Percentiles rank a stretch among this genome's conserved stretches.
Conservation (phyloP, 2,329 filamentous ascomycete species). For the Neofusicoccum parvum region DNA sequence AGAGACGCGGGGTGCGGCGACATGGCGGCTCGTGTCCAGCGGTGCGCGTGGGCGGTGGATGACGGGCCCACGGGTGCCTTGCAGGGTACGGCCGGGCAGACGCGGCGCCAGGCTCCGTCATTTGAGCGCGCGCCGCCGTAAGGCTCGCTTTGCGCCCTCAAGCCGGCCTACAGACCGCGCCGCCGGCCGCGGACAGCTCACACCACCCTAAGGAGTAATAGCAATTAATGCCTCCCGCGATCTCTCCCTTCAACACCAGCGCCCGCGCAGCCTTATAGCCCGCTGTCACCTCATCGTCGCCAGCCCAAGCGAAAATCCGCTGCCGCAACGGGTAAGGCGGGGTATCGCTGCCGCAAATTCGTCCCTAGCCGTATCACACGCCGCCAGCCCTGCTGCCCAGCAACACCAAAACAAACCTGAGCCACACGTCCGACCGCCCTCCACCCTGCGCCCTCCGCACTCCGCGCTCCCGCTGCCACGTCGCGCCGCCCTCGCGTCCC, state of each 20-base stretch:
- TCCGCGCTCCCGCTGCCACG: not conserved
- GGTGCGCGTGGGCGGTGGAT: slow-evolving; percentile 8
- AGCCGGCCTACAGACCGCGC: not conserved
- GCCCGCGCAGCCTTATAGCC: not conserved
- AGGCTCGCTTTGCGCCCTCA: not conserved
- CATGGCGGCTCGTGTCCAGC: slow-evolving; percentile 8
- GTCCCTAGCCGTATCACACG: slow-evolving; percentile 1
- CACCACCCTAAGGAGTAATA: slow-evolving; percentile 16
- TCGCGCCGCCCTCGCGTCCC: not conserved
- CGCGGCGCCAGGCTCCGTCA: not conserved
- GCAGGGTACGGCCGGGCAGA: slow-evolving; percentile 5
- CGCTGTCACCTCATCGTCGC: not conserved
- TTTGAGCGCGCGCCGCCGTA: not conserved
- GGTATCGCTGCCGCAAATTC: slow-evolving; percentile 13
- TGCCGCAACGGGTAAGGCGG: slow-evolving; percentile 15
- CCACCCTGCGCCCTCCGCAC: not conserved
- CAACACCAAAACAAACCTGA: slow-evolving; percentile 21
- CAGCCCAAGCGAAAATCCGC: not conserved
- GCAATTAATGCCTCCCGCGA: not conserved
- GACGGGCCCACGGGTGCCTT: not conserved
- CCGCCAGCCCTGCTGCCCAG: slow-evolving; percentile 8
- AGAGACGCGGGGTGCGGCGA: slow-evolving; percentile 8
- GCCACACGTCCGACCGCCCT: not conserved
- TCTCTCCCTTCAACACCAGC: slow-evolving; percentile 11
- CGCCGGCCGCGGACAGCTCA: not conserved